Base-by-base conservation (phyloP, 306 rosid species). In the Argentina anserina region DNA sequence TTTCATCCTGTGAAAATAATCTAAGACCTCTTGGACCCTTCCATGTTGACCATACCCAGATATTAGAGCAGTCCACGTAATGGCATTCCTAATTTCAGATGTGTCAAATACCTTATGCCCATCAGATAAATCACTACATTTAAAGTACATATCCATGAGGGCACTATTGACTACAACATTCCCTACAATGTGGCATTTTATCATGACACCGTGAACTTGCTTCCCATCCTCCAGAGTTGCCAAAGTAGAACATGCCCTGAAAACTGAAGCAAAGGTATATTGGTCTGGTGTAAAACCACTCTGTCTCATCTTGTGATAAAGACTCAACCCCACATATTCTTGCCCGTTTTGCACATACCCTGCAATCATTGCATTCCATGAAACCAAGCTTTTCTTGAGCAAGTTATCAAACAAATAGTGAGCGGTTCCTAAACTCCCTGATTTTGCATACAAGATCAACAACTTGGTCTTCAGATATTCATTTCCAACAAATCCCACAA, bases 41-140 rank as follows among this genome's bases (percentile, higher is more conserved):
- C 96, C 96, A 70, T 92, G 96, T 61, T 80, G 87, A 67, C 93
- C 96, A 76, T 87, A 89, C 40, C 96, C 96, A 37, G 89, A 81
- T 78, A 87, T 86, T 45, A 92, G 77, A 77, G 88, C 73, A 79
- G 92, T 85, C 96, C 97, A 92, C 17, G 89, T 86, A 65, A 92
- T 78, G 60, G 82, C 89, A 74, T 87, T 89, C 83, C 86, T 87
- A 80, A 60, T 79, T 72, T 26, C 43, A 79, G 89, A 92, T 72
- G 67, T 74, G 77, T 87, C 83, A 71, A 90, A 92, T 69, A 81
- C 78, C 25, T 43, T 69, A 20, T 62, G 81, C 13, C 93, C 97
- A 53, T 85, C 87, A 18, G 69, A 80, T 60, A 87, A 79, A 74
- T 84, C 80, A 81, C 92, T 84, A 81, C 95, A 84, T 73, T 88